phyloP scores from a whole-genome alignment of 495 filamentous ascomycete species.

The Daldinia caldariorum region DNA sequence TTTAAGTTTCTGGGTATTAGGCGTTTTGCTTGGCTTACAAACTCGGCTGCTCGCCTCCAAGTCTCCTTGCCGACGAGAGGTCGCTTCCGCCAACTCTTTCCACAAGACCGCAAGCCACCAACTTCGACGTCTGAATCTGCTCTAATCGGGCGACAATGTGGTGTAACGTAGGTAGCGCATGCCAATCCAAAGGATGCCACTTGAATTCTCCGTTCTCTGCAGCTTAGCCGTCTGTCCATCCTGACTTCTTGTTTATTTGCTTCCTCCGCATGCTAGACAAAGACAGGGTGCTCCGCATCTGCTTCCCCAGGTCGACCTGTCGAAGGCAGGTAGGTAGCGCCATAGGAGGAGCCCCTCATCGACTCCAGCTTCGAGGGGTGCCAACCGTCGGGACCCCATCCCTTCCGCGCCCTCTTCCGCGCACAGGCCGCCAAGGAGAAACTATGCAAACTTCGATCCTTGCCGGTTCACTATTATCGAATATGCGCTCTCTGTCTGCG shows the following conservation, averaged over 20 bases:
- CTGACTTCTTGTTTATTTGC: slow-evolving; percentile 8
- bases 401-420: slow-evolving; percentile 1
- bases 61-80: slow-evolving; percentile 22
- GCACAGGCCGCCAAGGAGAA: slow-evolving; percentile 6
- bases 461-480: slow-evolving; percentile 14
- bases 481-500: slow-evolving; percentile 9
- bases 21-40: neutral
- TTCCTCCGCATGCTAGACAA: slow-evolving; percentile 19
- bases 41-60: neutral
- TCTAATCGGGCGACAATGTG: slow-evolving; percentile 18
- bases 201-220: slow-evolving; percentile 3
- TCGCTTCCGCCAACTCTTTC: slow-evolving; percentile 16
- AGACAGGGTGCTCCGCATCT: slow-evolving; percentile 15
- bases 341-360: slow-evolving; percentile 18
- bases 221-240: slow-evolving; percentile 1
- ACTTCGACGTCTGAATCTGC: neutral
- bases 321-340: slow-evolving; percentile 20
- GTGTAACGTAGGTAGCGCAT: slow-evolving; percentile 17
- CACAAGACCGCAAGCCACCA: slow-evolving; percentile 14
- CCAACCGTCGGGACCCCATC: slow-evolving; percentile 13
- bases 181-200: slow-evolving; percentile 21
- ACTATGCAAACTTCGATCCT: slow-evolving; percentile 14
- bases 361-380: slow-evolving; percentile 13
- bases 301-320: slow-evolving; percentile 12
- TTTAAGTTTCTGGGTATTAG: neutral